phyloP scores from a whole-genome alignment of 306 rosid genomes.

The Echinosophora koreensis region DNA sequence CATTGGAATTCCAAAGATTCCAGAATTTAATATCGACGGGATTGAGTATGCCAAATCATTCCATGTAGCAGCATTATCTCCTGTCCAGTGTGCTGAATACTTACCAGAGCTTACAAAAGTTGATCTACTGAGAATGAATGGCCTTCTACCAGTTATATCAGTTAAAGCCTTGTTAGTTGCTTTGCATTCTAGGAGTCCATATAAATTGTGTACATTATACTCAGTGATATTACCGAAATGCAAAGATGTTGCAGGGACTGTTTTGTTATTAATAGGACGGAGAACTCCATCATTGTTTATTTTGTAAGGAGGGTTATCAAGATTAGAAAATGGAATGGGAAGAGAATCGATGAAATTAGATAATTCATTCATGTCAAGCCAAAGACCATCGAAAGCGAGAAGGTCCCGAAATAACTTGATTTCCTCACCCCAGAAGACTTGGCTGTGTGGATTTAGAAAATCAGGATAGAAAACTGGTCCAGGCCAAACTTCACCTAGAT shows the following conservation, averaged over 20 bases:
- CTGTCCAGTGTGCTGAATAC: slow-evolving; percentile 96
- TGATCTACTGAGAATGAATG: slow-evolving; percentile 83
- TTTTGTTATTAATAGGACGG: slow-evolving; percentile 57
- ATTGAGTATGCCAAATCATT: slow-evolving; percentile 80
- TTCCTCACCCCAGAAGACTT: slow-evolving; percentile 71
- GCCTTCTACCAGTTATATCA: slow-evolving; percentile 76
- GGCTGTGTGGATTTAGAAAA: slow-evolving; percentile 69
- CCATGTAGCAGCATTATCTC: slow-evolving; percentile 90
- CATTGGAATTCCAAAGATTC: slow-evolving; percentile 91
- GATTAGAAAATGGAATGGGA: slow-evolving; percentile 58
- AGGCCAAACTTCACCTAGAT: slow-evolving; percentile 91
- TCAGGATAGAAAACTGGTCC: slow-evolving; percentile 86
- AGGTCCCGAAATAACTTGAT: slow-evolving; percentile 63
- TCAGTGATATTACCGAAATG: slow-evolving; percentile 76
- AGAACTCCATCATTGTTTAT: slow-evolving; percentile 58
- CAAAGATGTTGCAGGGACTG: slow-evolving; percentile 70
- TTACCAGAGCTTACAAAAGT: slow-evolving; percentile 90
- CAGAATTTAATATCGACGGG: slow-evolving; percentile 74
- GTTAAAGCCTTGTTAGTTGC: slow-evolving; percentile 69
- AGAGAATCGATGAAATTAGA: slow-evolving; percentile 76
- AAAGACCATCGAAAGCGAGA: slow-evolving; percentile 82
- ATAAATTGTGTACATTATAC: slow-evolving; percentile 80
- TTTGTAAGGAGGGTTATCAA: slow-evolving; percentile 85
- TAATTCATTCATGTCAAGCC: slow-evolving; percentile 92
- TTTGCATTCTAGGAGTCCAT: slow-evolving; percentile 78